phyloP scores from a whole-genome alignment of 257 asterid species.

The Hygrophila difformis region DNA sequence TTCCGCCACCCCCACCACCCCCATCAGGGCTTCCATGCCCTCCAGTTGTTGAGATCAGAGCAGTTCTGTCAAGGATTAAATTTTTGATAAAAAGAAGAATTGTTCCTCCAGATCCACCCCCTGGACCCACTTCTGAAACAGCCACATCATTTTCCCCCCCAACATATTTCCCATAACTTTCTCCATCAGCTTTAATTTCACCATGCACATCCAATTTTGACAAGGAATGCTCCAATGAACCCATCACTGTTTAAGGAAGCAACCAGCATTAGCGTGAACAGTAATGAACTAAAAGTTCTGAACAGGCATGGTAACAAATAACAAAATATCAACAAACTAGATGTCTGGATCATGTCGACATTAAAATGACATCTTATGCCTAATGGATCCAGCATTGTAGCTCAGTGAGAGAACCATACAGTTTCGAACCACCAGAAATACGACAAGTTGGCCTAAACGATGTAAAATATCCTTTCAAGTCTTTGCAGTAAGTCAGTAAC shows the following conservation, averaged over 20 bases:
- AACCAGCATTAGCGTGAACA: no score
- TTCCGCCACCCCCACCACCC: constrained; percentile 97
- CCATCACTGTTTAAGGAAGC: constrained; percentile 59
- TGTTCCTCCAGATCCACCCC: constrained; percentile 97
- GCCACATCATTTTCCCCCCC: constrained; percentile 26
- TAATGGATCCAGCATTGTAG: no score
- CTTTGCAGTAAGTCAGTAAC: no score
- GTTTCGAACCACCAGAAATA: no score
- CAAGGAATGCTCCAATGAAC: constrained; percentile 70
- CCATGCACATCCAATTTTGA: constrained; percentile 58
- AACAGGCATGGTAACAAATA: no score
- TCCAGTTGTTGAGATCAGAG: constrained; percentile 59
- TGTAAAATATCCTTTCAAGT: no score
- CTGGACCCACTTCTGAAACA: constrained; percentile 46
- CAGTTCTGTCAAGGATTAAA: constrained; percentile 39
- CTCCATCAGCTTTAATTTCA: constrained; percentile 69
- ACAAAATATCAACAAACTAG: no score
- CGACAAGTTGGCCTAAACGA: no score
- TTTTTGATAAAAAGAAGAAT: constrained; percentile 67
- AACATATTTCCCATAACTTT: constrained; percentile 43
- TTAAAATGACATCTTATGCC: no score
- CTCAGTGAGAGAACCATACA: no score
- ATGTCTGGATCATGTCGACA: no score
- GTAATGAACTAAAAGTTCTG: no score
- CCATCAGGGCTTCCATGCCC: constrained; percentile 75